Evolutionary conservation across 768 basidiomycete species (phyloP), one percentile per base, ranked within the genome.

Genomic region (Tremella mesenterica): DNA sequence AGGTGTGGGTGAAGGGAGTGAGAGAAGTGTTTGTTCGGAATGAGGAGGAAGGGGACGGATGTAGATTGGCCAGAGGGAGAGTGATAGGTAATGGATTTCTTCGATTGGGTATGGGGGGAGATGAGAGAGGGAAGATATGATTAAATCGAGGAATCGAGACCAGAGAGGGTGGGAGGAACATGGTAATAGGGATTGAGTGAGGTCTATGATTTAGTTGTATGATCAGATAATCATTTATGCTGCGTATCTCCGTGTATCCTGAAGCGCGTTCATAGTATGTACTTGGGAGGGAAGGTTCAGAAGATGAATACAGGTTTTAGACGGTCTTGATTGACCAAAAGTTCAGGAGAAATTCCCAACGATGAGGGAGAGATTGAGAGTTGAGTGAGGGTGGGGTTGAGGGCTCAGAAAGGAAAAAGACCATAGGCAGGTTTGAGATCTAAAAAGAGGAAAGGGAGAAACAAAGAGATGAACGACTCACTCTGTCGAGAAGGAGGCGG

Each of bases 41-140:
- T 69, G 70, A 14, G 57, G 65, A 43, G 57, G 61, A 1, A 65
- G 53, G 16, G 48, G 38, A 18, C 60, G 28, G 30, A 65, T 67
- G 54, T 72, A 73, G 5, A 73, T 56, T n/a, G 59, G 64, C 72
- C 72, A 73, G 7, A 73, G 53, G 4, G 63, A 45, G 28, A 49
- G 43, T 3, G 68, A 54, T 4, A 73, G 54, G 39, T 62, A 52
- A 16, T 58, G 57, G 16, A 71, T 36, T 44, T 69, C 66, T 12
- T 44, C 45, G 7, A 60, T 46, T 1, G 58, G 50, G 4, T 46
- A 26, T 0, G 64, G 55, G 25, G 63, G 27, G 23, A 71, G 56
- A 18, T 65, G 59, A 13, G 52, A 47, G 39, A 58, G 43, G 1
- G 70, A 60, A 2, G 70, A 56, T 26, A 69, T 44, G 38, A 73